Evolutionary conservation across 2,329 filamentous ascomycete genomes (phyloP), one percentile per base, ranked within the genome.

Genomic region (Dactylellina haptotyla): DNA sequence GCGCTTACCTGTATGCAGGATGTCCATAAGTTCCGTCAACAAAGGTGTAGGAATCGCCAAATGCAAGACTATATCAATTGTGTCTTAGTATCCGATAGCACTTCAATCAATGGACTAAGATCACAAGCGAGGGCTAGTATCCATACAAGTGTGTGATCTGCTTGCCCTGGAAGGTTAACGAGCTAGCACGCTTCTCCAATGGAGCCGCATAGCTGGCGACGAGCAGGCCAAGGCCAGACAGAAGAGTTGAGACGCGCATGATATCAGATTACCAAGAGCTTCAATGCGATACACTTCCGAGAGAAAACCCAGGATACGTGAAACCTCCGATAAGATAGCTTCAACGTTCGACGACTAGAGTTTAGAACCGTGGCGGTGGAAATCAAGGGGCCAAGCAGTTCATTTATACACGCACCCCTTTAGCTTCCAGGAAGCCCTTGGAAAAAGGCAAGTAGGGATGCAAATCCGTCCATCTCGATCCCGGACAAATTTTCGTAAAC

Each of bases 1-100:
- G n/a, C n/a, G n/a, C 20, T 23, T 25, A 67, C 63, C 63, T 67
- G 18, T 71, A 71, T 3, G 16, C 58, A 3, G 50, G 43, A 48
- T 50, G 50, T 0, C 66, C 66, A n/a, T 71, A 71, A 34, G 66
- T 71, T 25, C 66, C 66, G 18, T 63, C 66, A 23, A 71, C 41
- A 45, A 28, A 71, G 0, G 57, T 71, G 16, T 71, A 71, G 3
- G 66, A 71, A 23, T 71, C 66, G 5, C 66, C 66, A 28, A 71
- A 71, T 45, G 66, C 66, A 25, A 71, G 16, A n/a, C 66, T 71
- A 20, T 25, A 46, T 2, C 8, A n/a, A n/a, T n/a, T n/a, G n/a
- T n/a, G n/a, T n/a, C n/a, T n/a, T n/a, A n/a, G n/a, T n/a, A n/a
- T n/a, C 2, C 28, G 16, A 43, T 18, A 5, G 20, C 20, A 46